phyloP scores from a whole-genome alignment of 2,329 filamentous ascomycete genomes.

The Clarireedia monteithiana region DNA sequence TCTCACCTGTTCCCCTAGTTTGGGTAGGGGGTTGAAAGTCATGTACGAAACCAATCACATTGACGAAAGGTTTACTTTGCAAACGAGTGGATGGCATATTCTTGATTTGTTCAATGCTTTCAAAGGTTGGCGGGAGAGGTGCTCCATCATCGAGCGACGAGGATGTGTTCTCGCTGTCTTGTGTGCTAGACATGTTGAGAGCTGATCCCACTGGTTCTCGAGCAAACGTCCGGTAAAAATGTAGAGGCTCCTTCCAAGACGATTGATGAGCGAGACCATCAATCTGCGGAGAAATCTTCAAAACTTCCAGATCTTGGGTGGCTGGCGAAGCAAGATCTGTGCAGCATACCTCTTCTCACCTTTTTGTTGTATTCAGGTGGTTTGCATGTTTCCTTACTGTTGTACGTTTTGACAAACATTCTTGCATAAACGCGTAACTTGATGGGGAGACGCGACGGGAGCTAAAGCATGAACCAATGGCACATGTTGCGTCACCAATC shows the following conservation, averaged over 20 bases:
- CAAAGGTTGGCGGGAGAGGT: conserved; percentile 30
- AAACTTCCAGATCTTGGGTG: too few species aligned
- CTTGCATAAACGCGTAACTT: too few species aligned
- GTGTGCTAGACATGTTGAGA: background rate
- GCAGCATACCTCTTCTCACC: too few species aligned
- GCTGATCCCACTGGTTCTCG: background rate
- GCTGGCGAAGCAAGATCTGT: too few species aligned
- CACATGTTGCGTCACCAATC: background rate
- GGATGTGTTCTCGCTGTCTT: background rate
- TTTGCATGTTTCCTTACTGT: too few species aligned
- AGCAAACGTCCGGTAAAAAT: background rate
- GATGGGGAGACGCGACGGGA: too few species aligned
- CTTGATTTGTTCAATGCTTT: conserved; percentile 33
- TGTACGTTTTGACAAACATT: too few species aligned
- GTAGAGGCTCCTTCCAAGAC: too few species aligned
- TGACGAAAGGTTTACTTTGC: conserved; percentile 33
- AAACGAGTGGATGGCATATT: conserved; percentile 15
- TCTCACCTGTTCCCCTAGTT: conserved; percentile 45
- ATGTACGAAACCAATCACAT: conserved; percentile 62
- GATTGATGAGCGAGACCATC: too few species aligned
- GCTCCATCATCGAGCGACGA: background rate
- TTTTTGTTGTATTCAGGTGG: too few species aligned
- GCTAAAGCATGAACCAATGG: too few species aligned
- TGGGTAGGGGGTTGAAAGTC: conserved; percentile 49
- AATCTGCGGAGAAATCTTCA: too few species aligned